These are phyloP conservation scores for Carex pumila DNA, from an alignment of 176 grass and related monocot species.

Conservation along the genomic window DNA sequence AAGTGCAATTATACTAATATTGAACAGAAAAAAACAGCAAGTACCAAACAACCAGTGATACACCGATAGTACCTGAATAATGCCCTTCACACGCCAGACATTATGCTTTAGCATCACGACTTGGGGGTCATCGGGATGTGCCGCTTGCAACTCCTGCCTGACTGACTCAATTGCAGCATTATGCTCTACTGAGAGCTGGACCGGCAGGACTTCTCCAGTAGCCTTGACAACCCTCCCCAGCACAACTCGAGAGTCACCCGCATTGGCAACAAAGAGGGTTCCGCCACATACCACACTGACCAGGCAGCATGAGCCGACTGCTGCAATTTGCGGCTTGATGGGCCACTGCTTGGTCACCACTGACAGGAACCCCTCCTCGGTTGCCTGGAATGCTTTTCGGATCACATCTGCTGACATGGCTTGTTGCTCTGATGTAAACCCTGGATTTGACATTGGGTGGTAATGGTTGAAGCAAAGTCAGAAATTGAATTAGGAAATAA, in stretches of 20 bases:
- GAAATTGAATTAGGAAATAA: neutral
- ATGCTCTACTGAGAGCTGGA: constrained; percentile 81
- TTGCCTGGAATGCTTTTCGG: constrained; percentile 51
- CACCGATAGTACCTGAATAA: constrained; percentile 56
- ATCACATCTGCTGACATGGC: constrained; percentile 70
- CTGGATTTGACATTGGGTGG: constrained; percentile 24
- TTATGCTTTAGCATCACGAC: constrained; percentile 80
- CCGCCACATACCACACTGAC: constrained; percentile 51
- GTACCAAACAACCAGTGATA: neutral
- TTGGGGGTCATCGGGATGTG: constrained; percentile 72
- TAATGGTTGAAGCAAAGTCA: neutral
- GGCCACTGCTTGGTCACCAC: constrained; percentile 68
- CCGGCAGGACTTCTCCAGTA: constrained; percentile 66
- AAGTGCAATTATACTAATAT: neutral
- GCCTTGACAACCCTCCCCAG: constrained; percentile 60
- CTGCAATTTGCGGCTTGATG: constrained; percentile 58
- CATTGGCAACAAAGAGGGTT: constrained; percentile 68
- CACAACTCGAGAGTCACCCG: constrained; percentile 72
- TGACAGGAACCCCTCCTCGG: constrained; percentile 74
- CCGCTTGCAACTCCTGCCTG: constrained; percentile 56
- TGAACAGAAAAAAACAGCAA: neutral
- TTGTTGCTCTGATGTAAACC: constrained; percentile 60
- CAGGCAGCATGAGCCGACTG: constrained; percentile 87
- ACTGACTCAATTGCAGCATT: constrained; percentile 71
- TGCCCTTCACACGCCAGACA: constrained; percentile 86